Percentiles rank a stretch among this genome's conserved stretches.
phyloP scores from a whole-genome alignment of 225 moss, liverwort and hornwort species.

The Polytrichum commune region DNA sequence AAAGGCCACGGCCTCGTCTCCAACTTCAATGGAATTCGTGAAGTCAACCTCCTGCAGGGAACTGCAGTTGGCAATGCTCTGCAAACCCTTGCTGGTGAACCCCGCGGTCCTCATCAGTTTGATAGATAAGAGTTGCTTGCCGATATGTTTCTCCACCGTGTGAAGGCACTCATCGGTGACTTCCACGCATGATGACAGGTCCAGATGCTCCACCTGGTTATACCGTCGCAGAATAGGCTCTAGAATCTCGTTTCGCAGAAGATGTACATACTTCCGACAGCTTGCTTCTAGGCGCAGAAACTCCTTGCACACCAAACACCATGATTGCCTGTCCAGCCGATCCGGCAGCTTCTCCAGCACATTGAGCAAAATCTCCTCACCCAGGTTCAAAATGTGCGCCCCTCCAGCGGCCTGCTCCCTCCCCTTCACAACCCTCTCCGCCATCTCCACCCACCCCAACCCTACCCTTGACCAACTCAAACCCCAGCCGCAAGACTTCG shows the following conservation, averaged over 20 bases:
- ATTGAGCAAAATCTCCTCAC: slow-evolving; percentile 54
- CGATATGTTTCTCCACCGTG: slow-evolving; percentile 41
- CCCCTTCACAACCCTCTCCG: neutral
- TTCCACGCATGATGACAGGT: slow-evolving; percentile 65
- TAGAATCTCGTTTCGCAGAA: slow-evolving; percentile 56
- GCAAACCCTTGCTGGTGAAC: slow-evolving; percentile 46
- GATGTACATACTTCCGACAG: slow-evolving; percentile 50
- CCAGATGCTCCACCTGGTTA: slow-evolving; percentile 52
- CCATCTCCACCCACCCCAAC: neutral
- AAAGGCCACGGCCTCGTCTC: slow-evolving; percentile 41
- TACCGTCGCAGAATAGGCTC: slow-evolving; percentile 58
- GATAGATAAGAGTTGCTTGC: slow-evolving; percentile 51
- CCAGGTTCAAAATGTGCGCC: slow-evolving; percentile 37
- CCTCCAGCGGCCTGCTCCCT: slow-evolving; percentile 4
- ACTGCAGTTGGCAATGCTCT: slow-evolving; percentile 38
- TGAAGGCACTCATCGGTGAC: slow-evolving; percentile 48
- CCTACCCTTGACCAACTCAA: neutral
- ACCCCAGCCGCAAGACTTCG: neutral
- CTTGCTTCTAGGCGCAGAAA: slow-evolving; percentile 52
- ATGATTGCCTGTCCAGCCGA: slow-evolving; percentile 64
- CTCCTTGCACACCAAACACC: slow-evolving; percentile 73
- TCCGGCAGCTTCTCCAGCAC: slow-evolving; percentile 56
- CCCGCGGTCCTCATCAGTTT: slow-evolving; percentile 48
- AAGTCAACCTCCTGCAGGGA: slow-evolving; percentile 61
- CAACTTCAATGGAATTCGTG: slow-evolving; percentile 54